Conservation (phyloP, 2,329 filamentous ascomycete species). For the Fusarium sp. region DNA sequence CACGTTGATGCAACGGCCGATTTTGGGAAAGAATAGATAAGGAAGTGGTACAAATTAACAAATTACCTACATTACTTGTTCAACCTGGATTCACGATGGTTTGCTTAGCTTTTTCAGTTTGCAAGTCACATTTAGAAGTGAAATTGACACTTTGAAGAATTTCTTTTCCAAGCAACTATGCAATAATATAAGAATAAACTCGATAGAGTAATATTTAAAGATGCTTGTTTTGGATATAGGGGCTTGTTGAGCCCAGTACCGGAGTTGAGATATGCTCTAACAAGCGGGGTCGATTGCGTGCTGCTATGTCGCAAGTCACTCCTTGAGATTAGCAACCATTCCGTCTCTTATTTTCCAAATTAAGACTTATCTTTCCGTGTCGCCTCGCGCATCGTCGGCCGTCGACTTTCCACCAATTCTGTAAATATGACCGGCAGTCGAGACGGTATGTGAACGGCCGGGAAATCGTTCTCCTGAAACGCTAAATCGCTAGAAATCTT, state of each 20-base stretch:
- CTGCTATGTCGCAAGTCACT: neutral
- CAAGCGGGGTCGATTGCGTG: neutral
- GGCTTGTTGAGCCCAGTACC: neutral
- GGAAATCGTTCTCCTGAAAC: neutral
- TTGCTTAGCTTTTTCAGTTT: neutral
- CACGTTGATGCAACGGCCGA: constrained; percentile 2
- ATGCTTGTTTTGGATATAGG: neutral
- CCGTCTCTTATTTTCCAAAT: neutral
- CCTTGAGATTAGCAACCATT: neutral
- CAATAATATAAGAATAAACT: neutral
- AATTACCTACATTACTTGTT: neutral
- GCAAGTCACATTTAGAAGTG: neutral
- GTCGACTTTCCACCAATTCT: neutral
- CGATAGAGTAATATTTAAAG: neutral
- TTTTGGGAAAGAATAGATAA: neutral
- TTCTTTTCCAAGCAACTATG: neutral
- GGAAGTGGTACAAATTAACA: neutral
- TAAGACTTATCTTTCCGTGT: neutral
- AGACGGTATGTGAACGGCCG: neutral
- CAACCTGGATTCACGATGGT: neutral
- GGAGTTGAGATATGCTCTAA: neutral
- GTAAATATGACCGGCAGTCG: neutral
- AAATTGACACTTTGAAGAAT: neutral
- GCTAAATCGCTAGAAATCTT: neutral
- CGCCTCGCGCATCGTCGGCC: neutral